Evolutionary conservation across 73 alveolate genomes (phyloP).

Genomic region (Paramecium pentaurelia): DNA sequence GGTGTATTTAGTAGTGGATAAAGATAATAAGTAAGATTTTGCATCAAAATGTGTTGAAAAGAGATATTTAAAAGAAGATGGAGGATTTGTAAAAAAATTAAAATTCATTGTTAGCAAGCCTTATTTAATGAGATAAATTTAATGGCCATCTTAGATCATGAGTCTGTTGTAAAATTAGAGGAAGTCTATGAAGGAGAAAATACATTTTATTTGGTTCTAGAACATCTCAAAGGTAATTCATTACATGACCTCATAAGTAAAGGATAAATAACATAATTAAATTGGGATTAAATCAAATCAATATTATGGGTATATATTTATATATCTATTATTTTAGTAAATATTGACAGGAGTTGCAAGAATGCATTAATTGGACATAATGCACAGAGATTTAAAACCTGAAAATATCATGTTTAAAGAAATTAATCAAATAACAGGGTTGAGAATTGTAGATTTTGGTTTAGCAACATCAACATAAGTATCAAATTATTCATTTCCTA

Average conservation of each 20-base stretch:
- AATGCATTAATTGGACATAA: constrained; percentile 76
- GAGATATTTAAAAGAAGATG: constrained; percentile 30
- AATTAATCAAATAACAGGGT: neutral
- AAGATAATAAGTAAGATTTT: neutral
- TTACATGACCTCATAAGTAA: constrained; percentile 22
- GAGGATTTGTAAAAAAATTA: neutral
- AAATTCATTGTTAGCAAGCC: neutral
- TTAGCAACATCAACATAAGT: constrained; percentile 47
- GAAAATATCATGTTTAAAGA: constrained; percentile 88
- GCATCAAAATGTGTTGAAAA: constrained; percentile 49
- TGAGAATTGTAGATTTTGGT: constrained; percentile 64
- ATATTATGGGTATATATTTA: neutral
- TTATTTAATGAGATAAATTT: constrained; percentile 23
- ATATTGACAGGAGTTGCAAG: constrained; percentile 79
- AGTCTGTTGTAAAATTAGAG: constrained; percentile 27
- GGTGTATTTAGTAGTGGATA: constrained; percentile 31
- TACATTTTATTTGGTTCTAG: constrained; percentile 52
- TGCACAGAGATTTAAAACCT: constrained; percentile 96
- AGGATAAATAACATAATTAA: neutral
- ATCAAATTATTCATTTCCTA: constrained; percentile 19
- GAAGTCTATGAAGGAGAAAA: constrained; percentile 61
- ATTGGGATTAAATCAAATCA: neutral
- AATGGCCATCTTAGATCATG: neutral
- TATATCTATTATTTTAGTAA: neutral
- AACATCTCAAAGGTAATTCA: constrained; percentile 44